Evolutionary conservation across 176 grass and related monocot species (phyloP).

Genomic region (Oropetium thomaeum): DNA sequence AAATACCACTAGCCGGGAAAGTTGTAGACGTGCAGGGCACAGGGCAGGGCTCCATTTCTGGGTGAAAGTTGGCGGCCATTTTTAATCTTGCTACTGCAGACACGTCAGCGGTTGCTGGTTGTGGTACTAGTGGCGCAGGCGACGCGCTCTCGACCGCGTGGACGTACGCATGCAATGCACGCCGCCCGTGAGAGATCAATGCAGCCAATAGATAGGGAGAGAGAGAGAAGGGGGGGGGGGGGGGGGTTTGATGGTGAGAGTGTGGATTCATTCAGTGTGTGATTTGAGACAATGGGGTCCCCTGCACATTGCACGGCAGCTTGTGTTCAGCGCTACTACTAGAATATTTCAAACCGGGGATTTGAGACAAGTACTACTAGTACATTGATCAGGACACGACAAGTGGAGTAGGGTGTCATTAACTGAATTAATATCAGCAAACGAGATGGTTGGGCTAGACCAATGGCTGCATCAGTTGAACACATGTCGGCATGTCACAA

Average conservation of each 20-base stretch:
- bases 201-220: background rate
- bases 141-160: conserved; percentile 15
- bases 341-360: background rate
- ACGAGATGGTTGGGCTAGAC: background rate
- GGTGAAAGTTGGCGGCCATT: background rate
- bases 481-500: too few species aligned
- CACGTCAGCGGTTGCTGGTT: background rate
- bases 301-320: background rate
- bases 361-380: background rate
- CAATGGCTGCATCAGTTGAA: too few species aligned
- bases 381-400: conserved; percentile 11
- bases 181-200: background rate
- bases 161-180: background rate
- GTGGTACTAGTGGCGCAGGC: conserved; percentile 5
- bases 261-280: too few species aligned
- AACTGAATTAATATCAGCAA: background rate
- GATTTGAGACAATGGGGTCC: too few species aligned
- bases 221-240: background rate
- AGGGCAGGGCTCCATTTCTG: conserved; percentile 23
- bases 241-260: background rate
- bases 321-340: background rate
- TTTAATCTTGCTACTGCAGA: background rate
- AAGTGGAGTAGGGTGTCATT: background rate
- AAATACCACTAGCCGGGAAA: too few species aligned
- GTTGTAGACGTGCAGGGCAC: background rate